Percentiles rank a stretch among this genome's conserved stretches.
Evolutionary conservation across 805 yeast species (phyloP).

Genomic region (Pichia paraexigua): DNA sequence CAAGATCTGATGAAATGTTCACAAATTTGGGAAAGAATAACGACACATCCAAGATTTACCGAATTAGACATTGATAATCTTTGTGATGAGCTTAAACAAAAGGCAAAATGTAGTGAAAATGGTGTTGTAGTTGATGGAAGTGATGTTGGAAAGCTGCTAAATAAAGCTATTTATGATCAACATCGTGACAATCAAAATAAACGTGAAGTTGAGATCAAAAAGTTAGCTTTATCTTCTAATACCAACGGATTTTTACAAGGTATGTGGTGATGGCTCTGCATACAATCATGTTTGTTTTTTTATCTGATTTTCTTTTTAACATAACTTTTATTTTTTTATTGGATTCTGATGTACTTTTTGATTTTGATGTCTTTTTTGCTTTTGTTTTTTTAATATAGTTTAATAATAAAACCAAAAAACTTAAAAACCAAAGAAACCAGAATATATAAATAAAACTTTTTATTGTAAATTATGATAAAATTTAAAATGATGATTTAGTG

Average conservation of each 20-base stretch:
- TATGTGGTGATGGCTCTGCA: conserved; percentile 1
- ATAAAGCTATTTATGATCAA: conserved; percentile 12
- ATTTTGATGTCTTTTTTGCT: background rate
- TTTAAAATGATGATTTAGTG: too few species aligned
- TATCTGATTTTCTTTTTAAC: background rate
- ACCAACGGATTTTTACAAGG: conserved; percentile 9
- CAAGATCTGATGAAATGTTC: conserved; percentile 62
- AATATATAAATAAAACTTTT: too few species aligned
- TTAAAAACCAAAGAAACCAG: background rate
- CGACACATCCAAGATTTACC: conserved; percentile 87
- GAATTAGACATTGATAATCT: conserved; percentile 92
- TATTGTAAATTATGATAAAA: too few species aligned
- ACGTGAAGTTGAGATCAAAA: background rate
- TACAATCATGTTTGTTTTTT: background rate
- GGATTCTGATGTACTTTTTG: background rate
- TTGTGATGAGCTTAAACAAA: conserved; percentile 79
- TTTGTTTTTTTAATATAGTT: background rate
- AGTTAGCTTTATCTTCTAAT: background rate
- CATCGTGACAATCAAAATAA: background rate
- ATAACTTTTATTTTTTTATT: background rate
- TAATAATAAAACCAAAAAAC: background rate
- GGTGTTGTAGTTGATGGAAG: conserved; percentile 82
- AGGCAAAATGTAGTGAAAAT: conserved; percentile 90
- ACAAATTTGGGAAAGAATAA: conserved; percentile 93
- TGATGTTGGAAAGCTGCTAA: conserved; percentile 60